Conservation (phyloP, 2,329 filamentous ascomycete genomes). For the Aspergillus sp. region DNA sequence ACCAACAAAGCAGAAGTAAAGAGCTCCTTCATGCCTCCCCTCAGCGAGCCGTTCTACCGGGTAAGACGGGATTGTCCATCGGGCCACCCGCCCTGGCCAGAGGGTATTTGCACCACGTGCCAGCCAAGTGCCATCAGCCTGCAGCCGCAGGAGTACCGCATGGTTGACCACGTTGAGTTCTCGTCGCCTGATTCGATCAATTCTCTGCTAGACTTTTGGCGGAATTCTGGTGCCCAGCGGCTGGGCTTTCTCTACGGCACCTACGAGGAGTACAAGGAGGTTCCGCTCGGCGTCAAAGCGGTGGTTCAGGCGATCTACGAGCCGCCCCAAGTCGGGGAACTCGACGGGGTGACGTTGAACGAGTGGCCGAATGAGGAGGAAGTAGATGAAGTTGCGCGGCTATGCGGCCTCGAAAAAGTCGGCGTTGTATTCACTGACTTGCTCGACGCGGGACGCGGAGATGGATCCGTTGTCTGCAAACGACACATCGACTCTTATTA, state of each 20-base stretch:
- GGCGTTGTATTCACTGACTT: conserved; percentile 95
- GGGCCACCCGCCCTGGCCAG: conserved; percentile 86
- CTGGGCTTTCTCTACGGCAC: conserved; percentile 85
- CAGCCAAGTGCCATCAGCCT: conserved; percentile 94
- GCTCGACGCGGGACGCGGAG: conserved; percentile 66
- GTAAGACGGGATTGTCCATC: conserved; percentile 84
- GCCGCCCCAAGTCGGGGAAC: conserved; percentile 79
- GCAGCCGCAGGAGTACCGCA: conserved; percentile 86
- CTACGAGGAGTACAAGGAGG: conserved; percentile 83
- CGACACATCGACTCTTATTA: conserved; percentile 92
- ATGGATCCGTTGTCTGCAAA: conserved; percentile 87
- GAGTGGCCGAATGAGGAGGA: conserved; percentile 79
- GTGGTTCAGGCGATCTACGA: conserved; percentile 97
- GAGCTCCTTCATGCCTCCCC: conserved; percentile 89
- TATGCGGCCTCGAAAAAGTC: conserved; percentile 79
- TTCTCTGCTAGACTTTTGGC: conserved; percentile 84
- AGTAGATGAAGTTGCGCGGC: conserved; percentile 66
- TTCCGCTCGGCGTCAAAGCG: conserved; percentile 88
- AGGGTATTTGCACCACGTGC: conserved; percentile 96
- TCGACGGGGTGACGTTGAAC: conserved; percentile 76
- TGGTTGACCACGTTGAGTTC: conserved; percentile 98
- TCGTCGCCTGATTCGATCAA: conserved; percentile 76
- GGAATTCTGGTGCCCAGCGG: conserved; percentile 72
- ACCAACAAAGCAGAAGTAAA: conserved; percentile 94
- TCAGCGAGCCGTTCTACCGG: conserved; percentile 85